Percentiles rank a stretch among this genome's conserved stretches.
These are phyloP conservation scores for Dothidotthia symphoricarpi DNA, from an alignment of 2,329 filamentous ascomycete species.

Conservation along the genomic window DNA sequence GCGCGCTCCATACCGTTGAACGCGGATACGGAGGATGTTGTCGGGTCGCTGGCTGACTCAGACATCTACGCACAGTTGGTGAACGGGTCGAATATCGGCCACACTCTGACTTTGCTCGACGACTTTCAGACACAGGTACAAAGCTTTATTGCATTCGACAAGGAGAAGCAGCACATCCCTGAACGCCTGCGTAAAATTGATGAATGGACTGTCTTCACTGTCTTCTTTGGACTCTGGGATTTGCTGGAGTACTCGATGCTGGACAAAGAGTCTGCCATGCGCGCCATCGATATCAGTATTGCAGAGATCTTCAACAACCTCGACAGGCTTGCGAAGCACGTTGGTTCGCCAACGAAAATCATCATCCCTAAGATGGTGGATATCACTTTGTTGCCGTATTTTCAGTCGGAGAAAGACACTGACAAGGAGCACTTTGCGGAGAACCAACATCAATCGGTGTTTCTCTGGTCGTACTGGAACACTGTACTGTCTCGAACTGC, in stretches of 20 bases:
- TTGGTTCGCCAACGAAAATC: slow-evolving; percentile 24
- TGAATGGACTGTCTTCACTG: slow-evolving; percentile 37
- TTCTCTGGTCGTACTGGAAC: slow-evolving; percentile 40
- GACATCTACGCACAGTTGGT: slow-evolving; percentile 30
- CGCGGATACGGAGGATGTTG: slow-evolving; percentile 12
- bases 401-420: slow-evolving; percentile 24
- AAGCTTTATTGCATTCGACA: slow-evolving; percentile 34
- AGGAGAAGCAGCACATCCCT: slow-evolving; percentile 16
- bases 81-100: slow-evolving; percentile 14
- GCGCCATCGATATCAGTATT: slow-evolving; percentile 36
- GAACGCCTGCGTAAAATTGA: slow-evolving; percentile 19
- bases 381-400: slow-evolving; percentile 38
- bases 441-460: slow-evolving; percentile 35
- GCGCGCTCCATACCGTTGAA: slow-evolving; percentile 31
- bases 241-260: slow-evolving; percentile 34
- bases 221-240: slow-evolving; percentile 42
- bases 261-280: slow-evolving; percentile 27
- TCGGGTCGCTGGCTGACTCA: slow-evolving; percentile 35
- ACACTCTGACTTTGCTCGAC: slow-evolving; percentile 21
- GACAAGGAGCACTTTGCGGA: slow-evolving; percentile 29
- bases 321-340: slow-evolving; percentile 32
- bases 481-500: slow-evolving; percentile 30
- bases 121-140: slow-evolving; percentile 42
- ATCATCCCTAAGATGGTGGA: slow-evolving; percentile 36
- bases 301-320: slow-evolving; percentile 36